phyloP scores from a whole-genome alignment of 1,284 basidiomycete species.

The Lignosus rhinocerotis region DNA sequence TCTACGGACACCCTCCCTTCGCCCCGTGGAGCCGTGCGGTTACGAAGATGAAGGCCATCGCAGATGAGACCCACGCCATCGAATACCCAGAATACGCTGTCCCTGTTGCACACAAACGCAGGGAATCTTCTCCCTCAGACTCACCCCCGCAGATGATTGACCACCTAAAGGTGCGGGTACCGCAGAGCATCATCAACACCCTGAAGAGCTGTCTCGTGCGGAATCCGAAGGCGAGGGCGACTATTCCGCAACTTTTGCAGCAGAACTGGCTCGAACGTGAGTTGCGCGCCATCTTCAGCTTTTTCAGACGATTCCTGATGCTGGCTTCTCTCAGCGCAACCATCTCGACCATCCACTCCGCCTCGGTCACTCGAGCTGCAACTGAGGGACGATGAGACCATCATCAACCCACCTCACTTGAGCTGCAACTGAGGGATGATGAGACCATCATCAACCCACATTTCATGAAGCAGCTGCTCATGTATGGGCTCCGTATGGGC shows the following conservation, averaged over 20 bases:
- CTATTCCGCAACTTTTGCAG: slow-evolving; percentile 76
- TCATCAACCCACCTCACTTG: slow-evolving; percentile 13
- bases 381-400: no score
- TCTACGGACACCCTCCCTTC: slow-evolving; percentile 94
- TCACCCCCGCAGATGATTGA: slow-evolving; percentile 58
- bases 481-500: slow-evolving; percentile 65
- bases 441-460: slow-evolving; percentile 74
- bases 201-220: slow-evolving; percentile 78
- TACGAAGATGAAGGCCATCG: slow-evolving; percentile 88
- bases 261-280: slow-evolving; percentile 67
- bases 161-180: slow-evolving; percentile 65
- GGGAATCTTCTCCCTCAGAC: slow-evolving; percentile 1
- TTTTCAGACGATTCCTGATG: neutral
- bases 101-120: slow-evolving; percentile 33
- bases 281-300: slow-evolving; percentile 11
- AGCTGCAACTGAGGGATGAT: slow-evolving; percentile 42
- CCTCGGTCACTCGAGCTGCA: slow-evolving; percentile 29
- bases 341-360: slow-evolving; percentile 26
- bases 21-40: slow-evolving; percentile 73
- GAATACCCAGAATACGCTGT: slow-evolving; percentile 69
- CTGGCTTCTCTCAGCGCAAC: neutral
- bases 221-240: slow-evolving; percentile 74
- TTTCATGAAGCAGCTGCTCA: slow-evolving; percentile 70
- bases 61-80: slow-evolving; percentile 71
- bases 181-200: slow-evolving; percentile 66